phyloP scores from a whole-genome alignment of 441 rosid genomes.

The Theobroma grandiflorum region DNA sequence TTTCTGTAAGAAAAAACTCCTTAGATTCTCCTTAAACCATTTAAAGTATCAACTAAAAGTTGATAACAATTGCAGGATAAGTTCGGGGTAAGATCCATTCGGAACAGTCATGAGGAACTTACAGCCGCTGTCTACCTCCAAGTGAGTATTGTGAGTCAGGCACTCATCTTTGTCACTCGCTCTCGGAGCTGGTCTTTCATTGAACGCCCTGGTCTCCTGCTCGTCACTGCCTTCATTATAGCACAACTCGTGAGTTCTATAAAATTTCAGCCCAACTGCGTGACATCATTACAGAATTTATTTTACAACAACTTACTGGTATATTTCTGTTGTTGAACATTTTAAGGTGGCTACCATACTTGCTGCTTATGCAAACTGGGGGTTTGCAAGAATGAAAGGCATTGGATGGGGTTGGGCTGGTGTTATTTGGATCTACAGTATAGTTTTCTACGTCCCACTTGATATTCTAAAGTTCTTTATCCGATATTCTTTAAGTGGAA shows the following conservation, averaged over 20 bases:
- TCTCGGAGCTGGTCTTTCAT: constrained; percentile 80
- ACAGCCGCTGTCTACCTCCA: constrained; percentile 74
- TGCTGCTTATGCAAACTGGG: constrained; percentile 34
- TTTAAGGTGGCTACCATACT: constrained; percentile 16
- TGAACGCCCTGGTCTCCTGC: constrained; percentile 76
- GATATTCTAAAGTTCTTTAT: constrained; percentile 63
- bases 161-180: constrained; percentile 78
- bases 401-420: constrained; percentile 63
- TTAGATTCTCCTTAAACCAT: neutral
- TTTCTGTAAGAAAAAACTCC: constrained; percentile 49
- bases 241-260: constrained; percentile 63
- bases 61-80: constrained; percentile 47
- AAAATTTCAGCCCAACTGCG: constrained; percentile 12
- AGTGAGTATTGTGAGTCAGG: constrained; percentile 79
- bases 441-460: constrained; percentile 50
- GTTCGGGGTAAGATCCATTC: constrained; percentile 65
- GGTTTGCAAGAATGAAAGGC: constrained; percentile 21
- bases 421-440: constrained; percentile 61
- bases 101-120: constrained; percentile 47
- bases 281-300: neutral
- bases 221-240: constrained; percentile 53
- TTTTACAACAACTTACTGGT: neutral
- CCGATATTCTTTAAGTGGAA: constrained; percentile 62
- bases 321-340: neutral
- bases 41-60: neutral